These are phyloP conservation scores for Parietaria judaica DNA, from an alignment of 306 rosid species.

Conservation along the genomic window DNA sequence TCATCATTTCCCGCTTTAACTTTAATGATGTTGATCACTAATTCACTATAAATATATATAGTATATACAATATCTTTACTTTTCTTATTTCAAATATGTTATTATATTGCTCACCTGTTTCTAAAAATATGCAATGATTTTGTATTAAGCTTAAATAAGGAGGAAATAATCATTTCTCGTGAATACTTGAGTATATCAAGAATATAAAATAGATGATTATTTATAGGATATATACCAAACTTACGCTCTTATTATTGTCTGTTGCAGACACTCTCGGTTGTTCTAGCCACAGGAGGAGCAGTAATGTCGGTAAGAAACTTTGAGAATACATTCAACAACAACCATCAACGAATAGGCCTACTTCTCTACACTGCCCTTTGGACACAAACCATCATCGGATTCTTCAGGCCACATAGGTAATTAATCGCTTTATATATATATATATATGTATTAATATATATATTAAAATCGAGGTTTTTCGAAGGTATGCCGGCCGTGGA, in stretches of 20 bases:
- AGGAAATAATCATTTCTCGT: conserved; percentile 6
- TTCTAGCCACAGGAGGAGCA: conserved; percentile 76
- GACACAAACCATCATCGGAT: conserved; percentile 64
- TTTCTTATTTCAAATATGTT: neutral
- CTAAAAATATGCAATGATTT: neutral
- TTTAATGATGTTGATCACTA: conserved; percentile 47
- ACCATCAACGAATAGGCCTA: conserved; percentile 84
- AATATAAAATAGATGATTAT: neutral
- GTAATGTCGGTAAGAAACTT: conserved; percentile 65
- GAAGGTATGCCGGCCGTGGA: too few species aligned
- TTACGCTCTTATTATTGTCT: neutral
- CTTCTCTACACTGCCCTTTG: conserved; percentile 67
- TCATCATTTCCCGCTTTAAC: conserved; percentile 47
- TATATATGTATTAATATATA: too few species aligned
- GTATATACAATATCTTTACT: neutral
- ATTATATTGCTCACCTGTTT: conserved; percentile 19
- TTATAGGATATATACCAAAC: neutral
- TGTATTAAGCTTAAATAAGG: neutral
- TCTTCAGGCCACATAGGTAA: conserved; percentile 87
- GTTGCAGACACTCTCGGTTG: conserved; percentile 53
- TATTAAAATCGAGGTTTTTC: too few species aligned
- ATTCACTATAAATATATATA: too few species aligned
- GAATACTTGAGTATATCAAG: conserved; percentile 24
- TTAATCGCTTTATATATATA: too few species aligned
- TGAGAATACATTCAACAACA: conserved; percentile 86